These are phyloP conservation scores for Phytophthora constricta DNA, from an alignment of 352 stramenopile species.

Conservation along the genomic window DNA sequence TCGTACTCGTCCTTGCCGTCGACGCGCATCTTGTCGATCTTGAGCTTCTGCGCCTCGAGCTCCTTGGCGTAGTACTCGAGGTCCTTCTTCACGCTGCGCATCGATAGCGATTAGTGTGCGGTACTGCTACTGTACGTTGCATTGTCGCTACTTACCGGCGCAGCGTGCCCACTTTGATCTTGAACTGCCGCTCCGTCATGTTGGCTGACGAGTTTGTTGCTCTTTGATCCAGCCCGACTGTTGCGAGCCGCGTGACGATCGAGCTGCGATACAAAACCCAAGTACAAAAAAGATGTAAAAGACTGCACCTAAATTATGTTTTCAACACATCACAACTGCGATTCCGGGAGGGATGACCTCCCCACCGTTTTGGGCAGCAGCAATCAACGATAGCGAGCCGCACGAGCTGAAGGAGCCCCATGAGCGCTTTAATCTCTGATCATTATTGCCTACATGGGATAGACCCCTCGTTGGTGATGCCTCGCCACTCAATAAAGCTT, in stretches of 20 bases:
- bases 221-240: not conserved
- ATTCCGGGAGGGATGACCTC: too few relatives aligned
- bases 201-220: too few relatives aligned
- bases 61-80: constrained; percentile 86
- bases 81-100: constrained; percentile 77
- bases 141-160: constrained; percentile 46
- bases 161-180: constrained; percentile 86
- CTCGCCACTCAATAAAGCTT: too few relatives aligned
- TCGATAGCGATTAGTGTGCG: not conserved
- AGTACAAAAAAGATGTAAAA: not conserved
- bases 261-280: not conserved
- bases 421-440: too few relatives aligned
- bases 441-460: too few relatives aligned
- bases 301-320: not conserved
- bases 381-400: too few relatives aligned
- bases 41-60: constrained; percentile 54
- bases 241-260: not conserved
- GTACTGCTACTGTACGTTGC: not conserved
- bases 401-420: too few relatives aligned
- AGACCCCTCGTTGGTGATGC: too few relatives aligned
- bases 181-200: constrained; percentile 77
- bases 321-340: too few relatives aligned
- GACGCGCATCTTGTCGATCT: constrained; percentile 73
- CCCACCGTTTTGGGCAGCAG: too few relatives aligned
- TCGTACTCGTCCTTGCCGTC: constrained; percentile 71